Base-by-base conservation (phyloP, 441 rosid species). In the Adansonia gregorii region DNA sequence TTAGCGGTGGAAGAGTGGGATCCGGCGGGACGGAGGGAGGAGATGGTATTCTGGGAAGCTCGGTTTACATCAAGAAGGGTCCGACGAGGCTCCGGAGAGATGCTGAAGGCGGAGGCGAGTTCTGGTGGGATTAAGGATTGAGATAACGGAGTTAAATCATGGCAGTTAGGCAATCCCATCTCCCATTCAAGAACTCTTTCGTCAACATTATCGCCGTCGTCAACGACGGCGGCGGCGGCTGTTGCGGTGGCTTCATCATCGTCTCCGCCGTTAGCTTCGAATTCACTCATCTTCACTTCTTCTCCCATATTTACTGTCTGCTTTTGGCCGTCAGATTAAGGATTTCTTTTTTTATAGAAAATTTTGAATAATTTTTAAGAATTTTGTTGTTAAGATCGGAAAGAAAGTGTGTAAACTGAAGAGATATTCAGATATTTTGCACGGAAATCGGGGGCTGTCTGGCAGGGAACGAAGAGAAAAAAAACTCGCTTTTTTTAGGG, bases 101-200 rank as follows among this genome's bases (percentile, higher is more conserved):
- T 89, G 45, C 98, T 90, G 81, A 97, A 97, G 35, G 98, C 98
- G 63, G 91, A 88, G 0, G 98, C 98, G 14, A 97, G 94, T 77
- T 88, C 94, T 76, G 83, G 84, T 0, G 98, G 94, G 73, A 97
- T 78, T 78, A 97, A 82, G 48, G 78, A 73, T 81, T 91, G 93
- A 6, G 93, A 90, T 49, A 97, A 87, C 20, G 99, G 95, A 2
- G 97, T 86, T 15, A 97, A 85, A 52, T 97, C 98, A n/a, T 84
- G 90, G 51, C 79, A 88, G 79, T 71, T 76, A 0, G 99, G 99
- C 24, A 97, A 72, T 4, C 99, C 98, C 82, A 82, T 78, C 90
- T 91, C 99, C 99, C 98, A 97, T 72, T 90, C 97, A 1, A 41
- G 19, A 56, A 94, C 86, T 52, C 95, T 86, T 56, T 88, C 92